These are phyloP conservation scores for Penicillium sp. DNA, from an alignment of 2,329 filamentous ascomycete species.

Conservation along the genomic window DNA sequence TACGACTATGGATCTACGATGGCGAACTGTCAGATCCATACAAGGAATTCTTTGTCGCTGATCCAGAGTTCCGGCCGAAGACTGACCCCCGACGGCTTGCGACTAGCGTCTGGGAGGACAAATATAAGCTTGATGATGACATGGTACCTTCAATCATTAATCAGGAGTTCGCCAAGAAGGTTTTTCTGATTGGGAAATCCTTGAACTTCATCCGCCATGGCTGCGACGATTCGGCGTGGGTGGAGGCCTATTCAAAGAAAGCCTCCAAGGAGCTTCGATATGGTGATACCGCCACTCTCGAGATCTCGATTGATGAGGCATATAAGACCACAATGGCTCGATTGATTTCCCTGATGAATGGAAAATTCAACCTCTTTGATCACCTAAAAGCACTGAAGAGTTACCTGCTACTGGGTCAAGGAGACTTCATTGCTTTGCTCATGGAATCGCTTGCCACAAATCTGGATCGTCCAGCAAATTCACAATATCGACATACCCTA, in stretches of 20 bases:
- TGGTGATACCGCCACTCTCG: conserved; percentile 86
- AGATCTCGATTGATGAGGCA: conserved; percentile 91
- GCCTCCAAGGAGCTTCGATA: conserved; percentile 90
- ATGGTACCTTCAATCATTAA: conserved; percentile 96
- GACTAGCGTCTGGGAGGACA: conserved; percentile 96
- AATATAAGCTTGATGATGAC: conserved; percentile 78
- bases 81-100: conserved; percentile 53
- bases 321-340: conserved; percentile 98
- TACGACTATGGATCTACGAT: conserved; percentile 96
- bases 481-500: conserved; percentile 92
- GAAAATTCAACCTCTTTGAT: conserved; percentile 91
- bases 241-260: conserved; percentile 89
- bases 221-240: conserved; percentile 91
- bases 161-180: conserved; percentile 88
- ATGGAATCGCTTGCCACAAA: conserved; percentile 96
- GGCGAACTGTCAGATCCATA: conserved; percentile 97
- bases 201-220: conserved; percentile 97
- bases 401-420: conserved; percentile 90
- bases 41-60: conserved; percentile 89
- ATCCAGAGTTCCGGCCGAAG: conserved; percentile 62
- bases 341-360: conserved; percentile 87
- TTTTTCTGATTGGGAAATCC: conserved; percentile 96
- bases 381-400: conserved; percentile 90
- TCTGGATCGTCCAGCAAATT: conserved; percentile 90
- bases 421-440: conserved; percentile 92